Base-by-base conservation (phyloP, 371 early-diverging fungal genomes). In the Lichtheimia hyalospora region DNA sequence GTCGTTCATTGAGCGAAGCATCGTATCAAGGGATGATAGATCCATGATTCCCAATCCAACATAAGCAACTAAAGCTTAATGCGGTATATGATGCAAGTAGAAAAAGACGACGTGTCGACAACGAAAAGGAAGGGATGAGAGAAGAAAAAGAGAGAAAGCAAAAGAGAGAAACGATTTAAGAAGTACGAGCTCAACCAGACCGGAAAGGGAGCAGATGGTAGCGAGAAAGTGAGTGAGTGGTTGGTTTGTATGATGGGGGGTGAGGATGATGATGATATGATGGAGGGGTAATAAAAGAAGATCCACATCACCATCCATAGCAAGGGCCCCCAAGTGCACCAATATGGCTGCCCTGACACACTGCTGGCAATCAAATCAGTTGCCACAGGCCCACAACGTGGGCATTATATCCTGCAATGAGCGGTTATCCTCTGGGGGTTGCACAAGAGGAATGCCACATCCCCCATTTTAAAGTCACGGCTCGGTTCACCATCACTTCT, bases 331-430 rank as follows among this genome's bases (percentile, higher is more conserved):
- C 39, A 13, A 39, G 49, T 51, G 28, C 13, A 21, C 25, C 18
- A 34, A 34, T 34, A 8, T 34, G 34, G 34, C 34, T 46, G 18
- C 46, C 46, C 46, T 21, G 21, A 46, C 46, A 46, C 46, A 46
- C 46, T 18, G 46, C 7, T 20, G 2, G 21, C 43, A 57, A 48
- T 51, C 57, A 57, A 63, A 63, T 63, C 63, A 63, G 55, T 23
- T 44, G 63, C 63, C 63, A 48, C 53, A 57, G 34, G 52, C 63
- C 25, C 39, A 63, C 43, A 63, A 63, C 63, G 63, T 63, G 63
- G 63, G 57, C 63, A 42, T 16, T 10, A 16, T 63, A 57, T 63
- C 63, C 63, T 58, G 58, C 63, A 57, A 63, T 63, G 63, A 63
- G 57, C 63, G 63, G 63, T 10, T 34, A 34, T 34, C 34, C 49